Base-by-base conservation (phyloP, 2,329 filamentous ascomycete species). In the Talaromyces sp. region DNA sequence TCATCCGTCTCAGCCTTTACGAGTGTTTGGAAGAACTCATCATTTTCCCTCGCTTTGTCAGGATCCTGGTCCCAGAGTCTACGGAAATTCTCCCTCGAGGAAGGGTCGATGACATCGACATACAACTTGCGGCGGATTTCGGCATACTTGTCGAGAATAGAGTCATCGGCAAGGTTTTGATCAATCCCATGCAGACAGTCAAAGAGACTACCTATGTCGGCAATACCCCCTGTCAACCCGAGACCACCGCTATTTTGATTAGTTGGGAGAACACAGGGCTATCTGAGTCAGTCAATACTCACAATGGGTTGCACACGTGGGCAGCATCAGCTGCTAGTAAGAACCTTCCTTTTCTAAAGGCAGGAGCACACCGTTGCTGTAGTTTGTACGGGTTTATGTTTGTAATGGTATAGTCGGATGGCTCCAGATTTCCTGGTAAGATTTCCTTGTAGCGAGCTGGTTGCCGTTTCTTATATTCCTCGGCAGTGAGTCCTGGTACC, bases 161-260 rank as follows among this genome's bases (percentile, higher is more conserved):
- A 65, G 5, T 77, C 73, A 62, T 77, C 74, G 2, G 75, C 74
- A 5, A 71, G 62, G 2, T 72, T 75, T 5, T 73, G 69, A 61
- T 78, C 70, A 19, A 80, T 77, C 1, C 77, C 78, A 9, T 72
- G 69, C 10, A 88, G 77, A 66, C 85, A 86, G 65, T 88, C 85
- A 62, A 80, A 85, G 6, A 88, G 77, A 0, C 84, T 84, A 11
- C 84, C 85, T 2, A 86, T 80, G 65, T 88, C 86, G n/a, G 85
- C 83, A 59, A 88, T 84, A 0, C 86, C 86, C 6, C 85, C 85
- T 0, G 85, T 88, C 56, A 88, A 81, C 1, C 86, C 86, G 17
- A 88, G 75, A 0, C 86, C 86, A 53, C 86, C 86, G 72, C 81
- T 70, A 51, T 81, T 0, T 80, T 58, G 30, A 19, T 19, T 13